Base-by-base conservation (phyloP, 148 eudicot genomes). In the Limonium bicolor region DNA sequence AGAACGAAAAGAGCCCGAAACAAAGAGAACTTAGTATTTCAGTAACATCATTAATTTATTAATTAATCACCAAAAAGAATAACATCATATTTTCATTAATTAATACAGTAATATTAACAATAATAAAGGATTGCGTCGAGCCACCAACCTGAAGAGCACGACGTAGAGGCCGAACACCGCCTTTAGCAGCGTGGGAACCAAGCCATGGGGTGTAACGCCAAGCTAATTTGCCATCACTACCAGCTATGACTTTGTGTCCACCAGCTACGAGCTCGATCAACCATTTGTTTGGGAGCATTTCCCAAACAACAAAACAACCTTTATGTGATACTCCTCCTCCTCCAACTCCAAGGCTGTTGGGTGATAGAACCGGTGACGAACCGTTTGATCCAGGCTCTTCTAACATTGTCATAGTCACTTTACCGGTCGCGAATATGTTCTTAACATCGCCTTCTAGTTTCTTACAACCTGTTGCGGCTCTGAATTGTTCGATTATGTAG, bases 121-220 rank as follows among this genome's bases (percentile, higher is more conserved):
- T 3, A 14, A 40, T 17, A 38, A 7, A 21, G n/a, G n/a, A n/a
- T n/a, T n/a, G n/a, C 15, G 25, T 36, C 34, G 9, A 26, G 10
- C 33, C 30, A 39, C 68, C 44, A 42, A 75, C 94, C 94, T 83
- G 92, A 52, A 88, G 62, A 33, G 83, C 76, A 13, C 94, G 92
- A 2, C 97, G 77, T 19, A 88, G 94, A 26, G 97, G 97, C 6
- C 97, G 92, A 20, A 77, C 71, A 2, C 81, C 74, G 7, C 97
- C 97, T 68, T 75, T 74, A 36, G 97, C 94, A 7, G 94, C 80
- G 42, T 88, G 97, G 17, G 86, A 54, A 20, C 84, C 79, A 13
- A 88, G 84, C 97, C 97, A 90, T 6, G 97, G 97, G 5, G 97
- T 88, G 62, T 78, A 83, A 8, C 94, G 92, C 97, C 97, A 88